Evolutionary conservation across 2,329 filamentous ascomycete genomes (phyloP).

Genomic region (Phyllosticta citribraziliensis): DNA sequence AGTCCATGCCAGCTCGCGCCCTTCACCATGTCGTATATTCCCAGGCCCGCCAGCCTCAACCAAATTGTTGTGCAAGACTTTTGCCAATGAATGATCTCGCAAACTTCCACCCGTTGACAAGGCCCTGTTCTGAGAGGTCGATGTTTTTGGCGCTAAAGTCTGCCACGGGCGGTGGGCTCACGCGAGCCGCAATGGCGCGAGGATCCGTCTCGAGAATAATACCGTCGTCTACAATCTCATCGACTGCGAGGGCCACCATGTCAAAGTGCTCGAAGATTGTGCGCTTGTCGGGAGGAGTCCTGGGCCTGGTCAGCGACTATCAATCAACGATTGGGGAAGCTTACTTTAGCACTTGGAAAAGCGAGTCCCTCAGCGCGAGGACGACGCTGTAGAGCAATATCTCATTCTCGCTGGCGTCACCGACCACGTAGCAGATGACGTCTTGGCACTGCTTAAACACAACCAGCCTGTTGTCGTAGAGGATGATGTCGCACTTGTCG

Average conservation of each 20-base stretch:
- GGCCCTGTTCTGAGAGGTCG: slow-evolving; percentile 88
- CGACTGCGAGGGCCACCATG: slow-evolving; percentile 82
- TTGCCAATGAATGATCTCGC: slow-evolving; percentile 67
- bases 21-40: too few relatives aligned
- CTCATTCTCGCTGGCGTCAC: slow-evolving; percentile 89
- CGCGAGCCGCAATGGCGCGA: slow-evolving; percentile 82
- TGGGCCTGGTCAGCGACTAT: slow-evolving; percentile 28
- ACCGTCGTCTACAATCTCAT: slow-evolving; percentile 60
- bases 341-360: slow-evolving; percentile 88
- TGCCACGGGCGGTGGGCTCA: slow-evolving; percentile 82
- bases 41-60: background rate
- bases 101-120: slow-evolving; percentile 88
- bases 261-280: slow-evolving; percentile 99
- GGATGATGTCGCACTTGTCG: slow-evolving; percentile 68
- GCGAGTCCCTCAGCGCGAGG: slow-evolving; percentile 76
- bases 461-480: slow-evolving; percentile 93
- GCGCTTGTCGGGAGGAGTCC: slow-evolving; percentile 92
- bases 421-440: slow-evolving; percentile 92
- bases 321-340: slow-evolving; percentile 17
- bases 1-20: too few relatives aligned
- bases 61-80: slow-evolving; percentile 43
- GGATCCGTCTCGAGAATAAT: slow-evolving; percentile 97
- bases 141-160: slow-evolving; percentile 85
- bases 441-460: slow-evolving; percentile 98
- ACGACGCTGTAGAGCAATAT: slow-evolving; percentile 92